Conservation (phyloP, 371 early-diverging fungal genomes). For the Blastocladiella emersonii region DNA sequence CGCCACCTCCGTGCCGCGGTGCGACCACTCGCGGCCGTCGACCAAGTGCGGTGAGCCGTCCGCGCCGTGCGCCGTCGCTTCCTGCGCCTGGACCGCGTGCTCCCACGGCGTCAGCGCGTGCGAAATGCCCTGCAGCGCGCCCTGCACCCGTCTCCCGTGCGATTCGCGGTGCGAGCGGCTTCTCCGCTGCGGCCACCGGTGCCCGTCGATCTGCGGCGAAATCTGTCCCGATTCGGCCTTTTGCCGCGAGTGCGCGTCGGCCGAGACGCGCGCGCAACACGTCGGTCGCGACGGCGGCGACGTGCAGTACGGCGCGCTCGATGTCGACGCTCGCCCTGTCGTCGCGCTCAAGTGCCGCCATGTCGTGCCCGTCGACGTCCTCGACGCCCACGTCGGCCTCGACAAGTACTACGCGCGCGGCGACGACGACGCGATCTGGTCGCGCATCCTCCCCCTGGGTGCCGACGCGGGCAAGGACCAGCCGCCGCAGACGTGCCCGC, state of each 20-base stretch:
- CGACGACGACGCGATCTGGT: too few species aligned
- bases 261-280: constrained; percentile 6
- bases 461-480: too few species aligned
- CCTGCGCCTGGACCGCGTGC: constrained; percentile 30
- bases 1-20: too few species aligned
- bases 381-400: constrained; percentile 30
- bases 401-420: constrained; percentile 21
- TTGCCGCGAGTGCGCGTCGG: constrained; percentile 17
- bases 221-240: constrained; percentile 20
- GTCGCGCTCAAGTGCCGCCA: constrained; percentile 29
- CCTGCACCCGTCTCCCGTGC: constrained; percentile 38
- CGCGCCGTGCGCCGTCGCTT: constrained; percentile 24
- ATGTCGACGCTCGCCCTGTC: constrained; percentile 25
- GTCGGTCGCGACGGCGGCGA: constrained; percentile 23
- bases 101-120: constrained; percentile 27
- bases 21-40: constrained; percentile 23
- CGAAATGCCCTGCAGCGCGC: constrained; percentile 31
- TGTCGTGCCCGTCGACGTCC: constrained; percentile 19
- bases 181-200: constrained; percentile 32
- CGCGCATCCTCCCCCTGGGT: too few species aligned
- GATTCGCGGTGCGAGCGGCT: constrained; percentile 23
- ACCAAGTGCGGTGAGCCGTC: constrained; percentile 20
- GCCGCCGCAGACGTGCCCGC: too few species aligned
- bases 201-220: constrained; percentile 39
- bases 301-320: constrained; percentile 16